A percentile compares a stretch with the other conserved stretches of the same genome.
phyloP scores from a whole-genome alignment of 164 flowering plant genomes.

The Hamamelis virginiana region DNA sequence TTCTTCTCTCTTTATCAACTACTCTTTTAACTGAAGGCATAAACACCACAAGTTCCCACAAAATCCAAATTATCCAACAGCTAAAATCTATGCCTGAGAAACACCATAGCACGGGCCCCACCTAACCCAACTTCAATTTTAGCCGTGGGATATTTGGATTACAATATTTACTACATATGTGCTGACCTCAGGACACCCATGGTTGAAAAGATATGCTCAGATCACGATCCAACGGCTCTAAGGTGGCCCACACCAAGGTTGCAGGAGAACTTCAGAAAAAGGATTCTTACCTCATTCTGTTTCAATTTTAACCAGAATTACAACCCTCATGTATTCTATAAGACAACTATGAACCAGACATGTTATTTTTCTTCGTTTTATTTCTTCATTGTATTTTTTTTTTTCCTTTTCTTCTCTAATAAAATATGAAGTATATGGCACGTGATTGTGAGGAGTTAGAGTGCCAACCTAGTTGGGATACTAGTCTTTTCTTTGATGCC shows the following conservation, averaged over 20 bases:
- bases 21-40: background rate
- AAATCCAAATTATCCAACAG: slow-evolving; percentile 6
- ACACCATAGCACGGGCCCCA: slow-evolving; percentile 23
- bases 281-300: background rate
- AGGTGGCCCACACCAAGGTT: background rate
- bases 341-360: background rate
- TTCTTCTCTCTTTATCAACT: slow-evolving; percentile 3
- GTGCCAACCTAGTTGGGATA: too few relatives aligned
- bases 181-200: background rate
- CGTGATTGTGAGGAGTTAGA: too few relatives aligned
- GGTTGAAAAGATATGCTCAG: background rate
- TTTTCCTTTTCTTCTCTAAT: too few relatives aligned
- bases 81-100: background rate
- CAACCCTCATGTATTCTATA: background rate
- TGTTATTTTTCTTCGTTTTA: too few relatives aligned
- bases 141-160: slow-evolving; percentile 6
- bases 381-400: too few relatives aligned
- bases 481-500: too few relatives aligned
- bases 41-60: background rate
- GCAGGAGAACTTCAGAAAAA: background rate
- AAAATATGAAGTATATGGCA: too few relatives aligned
- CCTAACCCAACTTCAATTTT: slow-evolving; percentile 13
- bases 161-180: too few relatives aligned
- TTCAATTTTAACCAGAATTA: background rate
- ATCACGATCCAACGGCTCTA: background rate